Evolutionary conservation across 768 basidiomycete species (phyloP).

Genomic region (Naganishia antarctica): DNA sequence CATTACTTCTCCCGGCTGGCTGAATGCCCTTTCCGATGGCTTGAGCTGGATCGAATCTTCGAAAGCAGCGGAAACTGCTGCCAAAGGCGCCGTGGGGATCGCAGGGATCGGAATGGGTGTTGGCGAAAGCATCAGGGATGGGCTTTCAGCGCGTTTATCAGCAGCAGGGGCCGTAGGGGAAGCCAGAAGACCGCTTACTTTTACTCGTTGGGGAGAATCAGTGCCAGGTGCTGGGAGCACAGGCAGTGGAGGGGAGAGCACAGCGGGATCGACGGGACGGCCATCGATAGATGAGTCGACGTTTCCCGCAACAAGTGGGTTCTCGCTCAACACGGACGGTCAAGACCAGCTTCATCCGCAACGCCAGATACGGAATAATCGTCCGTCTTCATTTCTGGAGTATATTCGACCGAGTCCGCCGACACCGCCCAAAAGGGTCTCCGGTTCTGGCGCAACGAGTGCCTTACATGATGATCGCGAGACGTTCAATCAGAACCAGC

Average conservation of each 20-base stretch:
- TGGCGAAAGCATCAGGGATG: conserved; percentile 19
- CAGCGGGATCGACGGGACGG: conserved; percentile 3
- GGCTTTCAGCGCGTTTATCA: conserved; percentile 9
- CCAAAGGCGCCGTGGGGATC: conserved; percentile 20
- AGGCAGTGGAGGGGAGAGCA: not conserved
- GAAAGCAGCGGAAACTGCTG: conserved; percentile 24
- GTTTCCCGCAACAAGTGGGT: not conserved
- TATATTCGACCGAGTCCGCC: conserved; percentile 10
- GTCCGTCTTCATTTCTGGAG: conserved; percentile 8
- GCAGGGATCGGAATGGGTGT: conserved; percentile 15
- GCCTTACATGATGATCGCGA: too few species aligned
- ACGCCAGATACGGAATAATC: not conserved
- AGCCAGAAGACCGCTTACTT: not conserved
- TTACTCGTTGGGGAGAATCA: not conserved
- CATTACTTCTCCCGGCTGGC: conserved; percentile 20
- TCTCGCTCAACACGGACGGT: not conserved
- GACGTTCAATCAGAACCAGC: not conserved
- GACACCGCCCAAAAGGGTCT: not conserved
- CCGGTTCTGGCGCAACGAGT: not conserved
- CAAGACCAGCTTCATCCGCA: not conserved
- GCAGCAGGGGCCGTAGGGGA: conserved; percentile 11
- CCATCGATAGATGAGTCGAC: conserved; percentile 10
- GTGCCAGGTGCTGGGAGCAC: not conserved
- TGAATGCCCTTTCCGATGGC: conserved; percentile 28
- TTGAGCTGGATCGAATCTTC: conserved; percentile 29